A percentile compares a stretch with the other conserved stretches of the same genome.
Evolutionary conservation across 441 rosid genomes (phyloP).

Genomic region (Pelargonium hybrid): DNA sequence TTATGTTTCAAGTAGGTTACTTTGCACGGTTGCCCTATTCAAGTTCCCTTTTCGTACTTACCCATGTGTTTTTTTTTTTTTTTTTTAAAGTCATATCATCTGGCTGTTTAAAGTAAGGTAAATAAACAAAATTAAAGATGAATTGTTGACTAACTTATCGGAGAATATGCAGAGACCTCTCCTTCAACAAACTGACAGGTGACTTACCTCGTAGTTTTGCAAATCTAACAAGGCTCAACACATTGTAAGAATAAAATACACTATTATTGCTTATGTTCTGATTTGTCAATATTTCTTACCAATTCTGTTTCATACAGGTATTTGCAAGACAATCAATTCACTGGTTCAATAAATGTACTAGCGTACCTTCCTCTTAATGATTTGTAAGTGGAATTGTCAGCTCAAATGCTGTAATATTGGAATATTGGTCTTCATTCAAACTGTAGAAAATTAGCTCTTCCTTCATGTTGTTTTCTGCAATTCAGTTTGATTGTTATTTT

Average conservation of each 20-base stretch:
- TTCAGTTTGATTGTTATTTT: neutral
- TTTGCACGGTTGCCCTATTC: no score
- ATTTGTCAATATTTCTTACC: slow-evolving; percentile 1
- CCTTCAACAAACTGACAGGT: slow-evolving; percentile 61
- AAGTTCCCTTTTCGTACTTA: no score
- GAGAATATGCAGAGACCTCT: slow-evolving; percentile 58
- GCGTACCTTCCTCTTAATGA: slow-evolving; percentile 61
- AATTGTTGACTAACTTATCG: slow-evolving; percentile 15
- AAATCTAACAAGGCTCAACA: slow-evolving; percentile 40
- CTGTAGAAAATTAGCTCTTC: neutral
- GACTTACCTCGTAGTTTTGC: slow-evolving; percentile 60
- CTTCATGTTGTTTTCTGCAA: neutral
- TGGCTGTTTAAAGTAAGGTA: no score
- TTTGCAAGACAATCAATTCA: slow-evolving; percentile 62
- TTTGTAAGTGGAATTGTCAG: slow-evolving; percentile 38
- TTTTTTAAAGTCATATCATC: no score
- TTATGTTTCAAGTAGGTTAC: no score
- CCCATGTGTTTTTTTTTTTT: no score
- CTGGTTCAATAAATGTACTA: slow-evolving; percentile 60
- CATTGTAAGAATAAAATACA: slow-evolving; percentile 39
- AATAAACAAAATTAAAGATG: slow-evolving; percentile 1
- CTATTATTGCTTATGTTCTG: neutral
- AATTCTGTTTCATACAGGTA: slow-evolving; percentile 30
- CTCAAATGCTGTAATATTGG: slow-evolving; percentile 1
- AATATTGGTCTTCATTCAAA: neutral